Evolutionary conservation across 2,329 filamentous ascomycete species (phyloP), one percentile per base, ranked within the genome.

Genomic region (Coniochaeta prunicola): DNA sequence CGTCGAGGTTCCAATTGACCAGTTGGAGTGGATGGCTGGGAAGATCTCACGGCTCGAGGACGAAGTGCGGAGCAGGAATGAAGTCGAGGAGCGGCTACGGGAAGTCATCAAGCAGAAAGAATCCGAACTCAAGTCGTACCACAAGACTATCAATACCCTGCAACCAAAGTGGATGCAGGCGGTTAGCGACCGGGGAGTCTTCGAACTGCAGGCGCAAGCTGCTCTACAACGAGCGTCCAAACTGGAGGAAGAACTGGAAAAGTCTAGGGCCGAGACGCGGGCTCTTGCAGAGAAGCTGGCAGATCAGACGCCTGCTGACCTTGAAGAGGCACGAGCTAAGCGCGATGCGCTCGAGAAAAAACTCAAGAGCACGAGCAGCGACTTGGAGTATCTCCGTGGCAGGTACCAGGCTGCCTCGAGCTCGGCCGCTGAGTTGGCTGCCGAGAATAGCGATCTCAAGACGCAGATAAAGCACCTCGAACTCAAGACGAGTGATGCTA

Each of bases 391-490:
- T 64, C 73, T 78, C 13, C 79, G 82, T 57, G 75, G 76, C 4
- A 74, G 79, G 10, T 90, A 89, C 64, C 86, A 88, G 64, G 75
- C 80, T 24, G 79, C 81, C 1, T 83, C 82, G 9, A 76, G 77
- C 33, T 69, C 74, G 1, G 21, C 45, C 2, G 72, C 73, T 15
- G 73, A 75, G 17, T 70, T 84, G 2, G 70, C 72, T 21, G 65
- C 71, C 1, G 78, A 83, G 64, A 81, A 80, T 62, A 69, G 69
- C 19, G 71, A 74, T 8, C 73, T 87, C 2, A 73, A 74, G 57
- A 67, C 66, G 10, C 70, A 73, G 28, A 70, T 78, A 17, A 69
- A 70, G 21, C 71, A 76, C 4, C 73, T 83, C 1, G 64, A 68
- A 53, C 71, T 70, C 42, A 75, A 71, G 58, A 76, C 78, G 2